Evolutionary conservation across 305 asterid genomes (phyloP), one percentile per base, ranked within the genome.

Genomic region (Coffea humblotiana): DNA sequence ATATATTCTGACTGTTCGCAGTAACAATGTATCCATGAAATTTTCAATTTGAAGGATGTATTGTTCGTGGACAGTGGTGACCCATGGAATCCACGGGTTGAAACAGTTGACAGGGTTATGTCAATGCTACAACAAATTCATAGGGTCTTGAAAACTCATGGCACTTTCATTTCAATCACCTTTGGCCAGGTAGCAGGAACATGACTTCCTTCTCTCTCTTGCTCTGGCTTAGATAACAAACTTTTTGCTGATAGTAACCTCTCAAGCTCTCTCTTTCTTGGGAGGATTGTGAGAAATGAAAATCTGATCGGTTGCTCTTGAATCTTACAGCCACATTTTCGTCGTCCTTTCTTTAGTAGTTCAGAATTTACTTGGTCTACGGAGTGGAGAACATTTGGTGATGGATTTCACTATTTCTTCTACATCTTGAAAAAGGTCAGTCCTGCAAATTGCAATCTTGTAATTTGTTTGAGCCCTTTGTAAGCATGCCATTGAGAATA

Each of bases 61-160:
- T 86, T 96, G 82, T 92, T 96, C 82, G 99, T 96, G 83, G 97
- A 96, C 89, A 88, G 98, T 78, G 98, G 99, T 56, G 98, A 95
- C 79, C 99, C 99, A 25, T 96, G 98, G 99, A 92, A 90, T 82
- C 99, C 99, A n/a, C 92, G 86, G 86, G 88, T 92, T 70, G 88
- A 64, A 52, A 92, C 98, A 32, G 93, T 85, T 64, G 81, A 89
- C 82, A 90, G 81, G 67, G 98, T 92, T 70, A 91, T 86, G 93
- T 82, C 89, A 68, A 91, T 94, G 97, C 99, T 96, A 84, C 92
- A 85, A 79, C 96, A 91, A 83, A 86, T 90, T 78, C 96, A 96
- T 84, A 90, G 97, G 82, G 97, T 92, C 77, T 76, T 96, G 89
- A 96, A 91, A 87, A 97, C 94, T 74, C 51, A 88, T 78, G 98